These are phyloP conservation scores for Tolypocladium ovalisporum DNA, from an alignment of 2,329 filamentous ascomycete genomes.

Conservation along the genomic window DNA sequence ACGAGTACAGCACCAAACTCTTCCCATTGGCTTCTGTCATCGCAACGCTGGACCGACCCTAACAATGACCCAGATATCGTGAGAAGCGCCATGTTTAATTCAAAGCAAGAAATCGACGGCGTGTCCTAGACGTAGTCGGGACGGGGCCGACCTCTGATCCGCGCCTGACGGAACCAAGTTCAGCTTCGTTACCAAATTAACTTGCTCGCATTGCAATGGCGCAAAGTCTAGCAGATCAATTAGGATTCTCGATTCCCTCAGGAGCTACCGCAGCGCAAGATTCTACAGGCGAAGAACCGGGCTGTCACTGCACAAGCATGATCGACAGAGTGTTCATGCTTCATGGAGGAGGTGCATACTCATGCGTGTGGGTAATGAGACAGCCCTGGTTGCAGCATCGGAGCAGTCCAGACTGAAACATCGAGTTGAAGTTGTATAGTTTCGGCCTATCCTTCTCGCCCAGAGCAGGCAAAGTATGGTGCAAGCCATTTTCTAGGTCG, in stretches of 20 bases:
- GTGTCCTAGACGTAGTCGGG: background rate
- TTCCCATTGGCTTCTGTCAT: background rate
- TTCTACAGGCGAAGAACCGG: background rate
- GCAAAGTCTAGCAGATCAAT: background rate
- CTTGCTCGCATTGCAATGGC: background rate
- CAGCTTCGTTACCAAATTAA: background rate
- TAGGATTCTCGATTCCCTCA: background rate
- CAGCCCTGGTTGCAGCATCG: slow-evolving; percentile 1
- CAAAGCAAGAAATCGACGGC: background rate
- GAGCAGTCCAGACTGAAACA: background rate
- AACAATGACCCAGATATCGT: background rate
- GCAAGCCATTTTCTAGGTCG: background rate
- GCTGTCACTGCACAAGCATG: background rate
- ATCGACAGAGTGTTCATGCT: slow-evolving; percentile 2
- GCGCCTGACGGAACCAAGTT: background rate
- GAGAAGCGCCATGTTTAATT: background rate
- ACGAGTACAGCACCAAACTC: background rate
- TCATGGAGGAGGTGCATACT: background rate
- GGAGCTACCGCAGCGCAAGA: background rate
- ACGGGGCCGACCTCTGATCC: background rate
- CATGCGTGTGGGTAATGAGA: slow-evolving; percentile 2
- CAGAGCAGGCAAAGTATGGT: background rate
- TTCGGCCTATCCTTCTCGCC: background rate
- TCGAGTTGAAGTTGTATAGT: background rate
- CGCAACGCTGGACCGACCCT: background rate